Conservation (phyloP, 2,329 filamentous ascomycete genomes). For the Paecilomyces dactylethromorphus region DNA sequence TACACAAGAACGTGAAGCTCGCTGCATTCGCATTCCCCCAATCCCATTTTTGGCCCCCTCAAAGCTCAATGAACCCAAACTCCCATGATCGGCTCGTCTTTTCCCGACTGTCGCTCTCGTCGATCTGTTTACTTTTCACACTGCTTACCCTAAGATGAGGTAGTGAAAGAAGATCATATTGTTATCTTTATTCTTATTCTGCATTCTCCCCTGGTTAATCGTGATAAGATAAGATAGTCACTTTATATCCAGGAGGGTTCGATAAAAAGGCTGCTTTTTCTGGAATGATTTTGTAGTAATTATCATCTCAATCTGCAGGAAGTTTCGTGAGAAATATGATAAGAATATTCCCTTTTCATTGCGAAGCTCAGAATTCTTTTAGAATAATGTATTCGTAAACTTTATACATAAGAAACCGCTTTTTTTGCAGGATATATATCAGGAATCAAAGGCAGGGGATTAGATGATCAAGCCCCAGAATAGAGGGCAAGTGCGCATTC, state of each 20-base stretch:
- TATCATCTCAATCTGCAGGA: too few relatives aligned
- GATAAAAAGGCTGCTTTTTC: too few relatives aligned
- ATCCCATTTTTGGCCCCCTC: not conserved
- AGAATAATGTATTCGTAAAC: not conserved
- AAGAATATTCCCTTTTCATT: too few relatives aligned
- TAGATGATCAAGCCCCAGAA: not conserved
- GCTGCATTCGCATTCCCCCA: not conserved
- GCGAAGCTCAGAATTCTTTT: not conserved
- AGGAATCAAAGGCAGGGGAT: not conserved
- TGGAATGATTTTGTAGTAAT: too few relatives aligned
- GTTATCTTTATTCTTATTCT: too few relatives aligned
- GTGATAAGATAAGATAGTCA: too few relatives aligned
- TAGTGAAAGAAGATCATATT: too few relatives aligned
- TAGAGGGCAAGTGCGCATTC: not conserved
- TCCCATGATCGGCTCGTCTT: too few relatives aligned
- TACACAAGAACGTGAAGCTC: not conserved
- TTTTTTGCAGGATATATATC: not conserved
- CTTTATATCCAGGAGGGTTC: too few relatives aligned
- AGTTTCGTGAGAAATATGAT: not conserved
- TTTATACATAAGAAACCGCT: not conserved
- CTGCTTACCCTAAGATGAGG: not conserved
- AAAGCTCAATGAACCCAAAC: not conserved
- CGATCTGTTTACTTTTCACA: not conserved
- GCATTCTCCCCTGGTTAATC: too few relatives aligned
- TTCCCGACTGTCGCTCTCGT: too few relatives aligned